Base-by-base conservation (phyloP, 1,284 basidiomycete species). In the Neolentinus lepideus region DNA sequence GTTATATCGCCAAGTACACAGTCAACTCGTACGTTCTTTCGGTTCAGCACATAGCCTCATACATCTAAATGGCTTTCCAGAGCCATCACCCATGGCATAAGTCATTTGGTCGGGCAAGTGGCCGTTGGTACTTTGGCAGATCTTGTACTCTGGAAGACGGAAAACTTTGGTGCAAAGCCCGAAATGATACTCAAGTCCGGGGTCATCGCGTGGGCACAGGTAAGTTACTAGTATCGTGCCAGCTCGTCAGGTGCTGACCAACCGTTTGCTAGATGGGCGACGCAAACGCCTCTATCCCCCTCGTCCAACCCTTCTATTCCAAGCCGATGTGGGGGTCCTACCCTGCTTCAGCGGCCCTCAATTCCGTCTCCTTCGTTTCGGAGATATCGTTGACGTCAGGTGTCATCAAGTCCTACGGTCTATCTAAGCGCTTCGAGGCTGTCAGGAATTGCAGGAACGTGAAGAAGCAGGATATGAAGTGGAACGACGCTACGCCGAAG, bases 1-100 rank as follows among this genome's bases (percentile, higher is more conserved):
- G 96, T 57, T 99, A 98, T 71, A 79, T 99, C 21, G 83, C 95
- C 12, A 99, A 99, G 69, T 98, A 98, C 70, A 99, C 96, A 10
- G 85, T 99, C 69, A 99, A 99, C 68, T 94, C 97, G 92, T 95
- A 61, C 67, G 92, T 81, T 58, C 19, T 8, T 36, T 8, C 38
- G 38, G 33, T n/a, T 9, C 36, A 24, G 48, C 24, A 31, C 50
- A 45, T 58, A 22, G 51, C 58, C 51, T 54, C 27, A 27, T 45
- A 57, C 6, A 50, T 50, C 22, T 8, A 24, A 8, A 10, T 46
- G 4, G 11, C 47, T 53, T 35, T 35, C 16, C 61, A 95, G 93
- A 0, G 97, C 96, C 0, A 92, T 99, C 60, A 88, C 93, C 0
- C 95, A 98, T 62, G 96, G 96, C 14, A 90, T 98, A 61, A 87